Evolutionary conservation across 2,329 filamentous ascomycete genomes (phyloP), one percentile per base, ranked within the genome.

Genomic region (Fusarium sp.): DNA sequence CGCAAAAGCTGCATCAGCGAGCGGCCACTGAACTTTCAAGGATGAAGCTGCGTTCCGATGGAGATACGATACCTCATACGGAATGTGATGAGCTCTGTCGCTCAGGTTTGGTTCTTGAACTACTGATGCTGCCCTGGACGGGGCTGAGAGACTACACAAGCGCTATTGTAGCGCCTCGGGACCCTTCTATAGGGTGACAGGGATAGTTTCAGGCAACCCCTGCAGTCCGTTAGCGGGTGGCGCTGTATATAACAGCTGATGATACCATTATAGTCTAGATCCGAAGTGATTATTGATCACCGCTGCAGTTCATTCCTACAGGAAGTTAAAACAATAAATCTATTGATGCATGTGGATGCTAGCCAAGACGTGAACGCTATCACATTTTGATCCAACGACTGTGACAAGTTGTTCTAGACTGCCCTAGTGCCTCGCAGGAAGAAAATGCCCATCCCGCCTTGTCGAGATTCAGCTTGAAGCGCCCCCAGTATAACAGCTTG

Each of bases 91-190:
- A 43, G 7, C 31, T 57, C 5, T 57, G 45, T 26, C 19, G 24
- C 8, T 38, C 26, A 2, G 47, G 53, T 24, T 12, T 57, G 7
- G 53, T 57, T 15, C n/a, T 52, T 8, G 53, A 57, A 39, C 35
- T 57, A 22, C 12, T 57, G 5, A 28, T 57, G n/a, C 28, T 52
- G 3, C 53, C 53, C 4, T 57, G 42, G 42, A n/a, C 41, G n/a
- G 39, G 31, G 12, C 28, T 57, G 5, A 35, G 53, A 12, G 40
- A 57, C n/a, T 50, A 57, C 12, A 31, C 24, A 19, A 34, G 15
- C 28, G 40, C 41, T 29, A 32, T 48, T 15, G 13, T 25, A 26
- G 45, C n/a, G 7, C 7, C 15, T 12, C 5, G 32, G 15, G 13
- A 38, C n/a, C 3, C 35, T 19, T 38, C n/a, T 19, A 1, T 6